A percentile compares a stretch with the other conserved stretches of the same genome.
Evolutionary conservation across 2,329 filamentous ascomycete species (phyloP).

Genomic region (Colletotrichum incanum): DNA sequence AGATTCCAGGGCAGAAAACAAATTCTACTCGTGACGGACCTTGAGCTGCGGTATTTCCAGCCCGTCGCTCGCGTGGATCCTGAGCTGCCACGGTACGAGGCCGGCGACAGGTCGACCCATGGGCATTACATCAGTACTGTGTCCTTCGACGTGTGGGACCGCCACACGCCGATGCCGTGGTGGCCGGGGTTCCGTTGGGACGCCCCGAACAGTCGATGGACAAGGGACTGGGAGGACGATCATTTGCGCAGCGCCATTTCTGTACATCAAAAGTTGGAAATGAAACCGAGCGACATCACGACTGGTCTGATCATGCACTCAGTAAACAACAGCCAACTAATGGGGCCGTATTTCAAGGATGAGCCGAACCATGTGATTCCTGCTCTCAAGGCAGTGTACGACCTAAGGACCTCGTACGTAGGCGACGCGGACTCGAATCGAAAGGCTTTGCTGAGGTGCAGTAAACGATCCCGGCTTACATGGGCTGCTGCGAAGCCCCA

Average conservation of each 20-base stretch:
- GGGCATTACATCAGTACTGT: background rate
- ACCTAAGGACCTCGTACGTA: background rate
- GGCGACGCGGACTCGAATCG: constrained; percentile 5
- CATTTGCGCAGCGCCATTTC: background rate
- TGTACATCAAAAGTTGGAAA: background rate
- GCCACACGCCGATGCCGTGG: constrained; percentile 34
- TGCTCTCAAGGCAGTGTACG: background rate
- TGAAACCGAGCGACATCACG: background rate
- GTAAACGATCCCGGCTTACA: background rate
- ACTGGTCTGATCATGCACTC: background rate
- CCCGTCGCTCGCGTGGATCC: background rate
- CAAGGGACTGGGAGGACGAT: background rate
- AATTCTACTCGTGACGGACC: constrained; percentile 28
- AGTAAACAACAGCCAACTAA: background rate
- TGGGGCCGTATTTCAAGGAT: background rate
- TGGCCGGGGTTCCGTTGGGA: constrained; percentile 22
- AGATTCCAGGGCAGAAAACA: constrained; percentile 2
- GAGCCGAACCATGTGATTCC: background rate
- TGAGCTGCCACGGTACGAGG: background rate
- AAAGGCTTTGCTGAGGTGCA: background rate
- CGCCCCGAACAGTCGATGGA: background rate
- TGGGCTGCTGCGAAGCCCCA: background rate
- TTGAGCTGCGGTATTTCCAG: constrained; percentile 12
- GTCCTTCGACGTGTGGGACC: constrained; percentile 21
- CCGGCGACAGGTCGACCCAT: background rate